Base-by-base conservation (phyloP, 345 rosid species). In the Trapa incisa region DNA sequence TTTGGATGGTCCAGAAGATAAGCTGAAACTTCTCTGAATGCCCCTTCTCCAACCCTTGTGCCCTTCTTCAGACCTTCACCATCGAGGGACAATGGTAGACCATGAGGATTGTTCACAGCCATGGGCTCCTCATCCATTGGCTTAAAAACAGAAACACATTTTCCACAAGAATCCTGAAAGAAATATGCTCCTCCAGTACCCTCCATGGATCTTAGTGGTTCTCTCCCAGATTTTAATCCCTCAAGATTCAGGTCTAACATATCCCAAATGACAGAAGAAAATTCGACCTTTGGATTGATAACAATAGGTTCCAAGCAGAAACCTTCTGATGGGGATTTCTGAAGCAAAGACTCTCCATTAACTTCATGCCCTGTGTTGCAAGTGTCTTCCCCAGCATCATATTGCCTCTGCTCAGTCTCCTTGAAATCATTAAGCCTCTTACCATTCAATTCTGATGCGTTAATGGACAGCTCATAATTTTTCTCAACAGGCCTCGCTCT, bases 401-500 rank as follows among this genome's bases (percentile, higher is more conserved):
- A 29, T 52, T 67, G 42, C 68, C 52, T 71, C 65, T 66, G 52
- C 53, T 47, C 67, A 47, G 68, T 73, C 65, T 47, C 77, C 65
- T 45, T 62, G 64, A 9, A 70, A 69, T 63, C 81, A 68, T 37
- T 42, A 65, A 56, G 36, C 73, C 66, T 74, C 62, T 58, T 76
- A 43, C 41, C 74, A 36, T 75, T 71, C 68, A 45, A 47, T 61
- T 43, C 69, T 38, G 88, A 70, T 17, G 91, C 85, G 57, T 77
- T 83, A 65, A 89, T 72, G 61, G 88, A 83, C 80, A 89, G 66
- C 33, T 86, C 91, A 66, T 74, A 81, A 76, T 75, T 80, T 78
- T 89, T 89, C 66, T 80, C 87, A 43, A 86, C 85, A 64, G 89
- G 85, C 80, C 68, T 86, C 50, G 81, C 73, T 42, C 83, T 79